Base-by-base conservation (phyloP, 2,329 filamentous ascomycete species). In the Penicillium sp. region DNA sequence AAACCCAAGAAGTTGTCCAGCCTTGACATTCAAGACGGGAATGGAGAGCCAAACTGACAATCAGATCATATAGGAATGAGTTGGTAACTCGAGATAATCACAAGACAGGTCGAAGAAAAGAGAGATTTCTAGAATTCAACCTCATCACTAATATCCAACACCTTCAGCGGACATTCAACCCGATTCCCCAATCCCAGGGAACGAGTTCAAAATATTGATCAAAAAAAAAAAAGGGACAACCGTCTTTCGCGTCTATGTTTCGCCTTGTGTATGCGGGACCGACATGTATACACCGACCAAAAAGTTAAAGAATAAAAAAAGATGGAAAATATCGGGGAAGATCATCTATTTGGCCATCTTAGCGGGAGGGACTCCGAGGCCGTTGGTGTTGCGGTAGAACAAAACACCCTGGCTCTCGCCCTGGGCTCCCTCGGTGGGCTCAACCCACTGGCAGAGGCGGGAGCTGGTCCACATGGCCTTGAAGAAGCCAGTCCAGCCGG, bases 301-400 rank as follows among this genome's bases (percentile, higher is more conserved):
- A 49, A 45, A 38, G 15, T 18, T 18, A 18, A 18, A 18, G 15
- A 31, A 29, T 13, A 33, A 38, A 29, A 44, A 25, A 20, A 41
- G 10, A 47, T 37, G 29, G 44, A 32, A 42, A 13, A 37, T 49
- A 55, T 44, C 57, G 54, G 28, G 18, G 15, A 18, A 42, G 12
- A 47, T 38, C 43, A 31, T 64, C 57, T 65, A 66, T 56, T 65
- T 54, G 46, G 55, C 46, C 18, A 76, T 58, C 70, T 77, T 76
- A 49, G 69, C 59, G 5, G 81, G 80, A 42, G 78, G 67, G 31
- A 83, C 74, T 59, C 93, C 93, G 23, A 95, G 75, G 18, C 89
- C 88, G 75, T 97, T 98, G 63, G 81, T 80, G 81, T 98, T 98
- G 67, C 92, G 84, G 86, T 88, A 98, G 82, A 98, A 96, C 47